Evolutionary conservation across 768 basidiomycete species (phyloP).

Genomic region (Gymnopilus dilepis): DNA sequence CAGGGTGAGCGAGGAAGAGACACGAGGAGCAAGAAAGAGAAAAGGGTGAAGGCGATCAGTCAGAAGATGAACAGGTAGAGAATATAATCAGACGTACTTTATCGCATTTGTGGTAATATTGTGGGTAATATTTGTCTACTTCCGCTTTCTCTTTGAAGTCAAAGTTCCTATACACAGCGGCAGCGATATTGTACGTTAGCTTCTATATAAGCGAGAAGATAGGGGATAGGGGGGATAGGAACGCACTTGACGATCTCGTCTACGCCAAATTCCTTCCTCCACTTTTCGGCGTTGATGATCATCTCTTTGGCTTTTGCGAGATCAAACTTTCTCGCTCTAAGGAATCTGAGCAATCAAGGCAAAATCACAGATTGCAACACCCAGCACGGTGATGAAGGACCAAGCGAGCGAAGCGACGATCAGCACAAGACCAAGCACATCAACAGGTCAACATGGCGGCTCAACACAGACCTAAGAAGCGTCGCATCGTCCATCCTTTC

Average conservation of each 20-base stretch:
- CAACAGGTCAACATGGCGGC: not conserved
- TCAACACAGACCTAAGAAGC: constrained; percentile 59
- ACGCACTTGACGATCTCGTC: constrained; percentile 74
- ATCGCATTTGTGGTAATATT: constrained; percentile 96
- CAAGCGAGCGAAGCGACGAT: not conserved
- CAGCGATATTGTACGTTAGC: too few relatives aligned
- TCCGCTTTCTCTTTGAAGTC: constrained; percentile 81
- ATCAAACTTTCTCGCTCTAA: constrained; percentile 94
- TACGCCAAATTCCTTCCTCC: constrained; percentile 86
- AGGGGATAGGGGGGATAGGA: not conserved
- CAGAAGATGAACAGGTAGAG: too few relatives aligned
- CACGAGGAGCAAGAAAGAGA: too few relatives aligned
- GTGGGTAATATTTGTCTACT: constrained; percentile 94
- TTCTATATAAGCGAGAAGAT: too few relatives aligned
- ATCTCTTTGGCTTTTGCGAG: constrained; percentile 81
- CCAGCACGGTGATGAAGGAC: too few relatives aligned
- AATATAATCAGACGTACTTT: constrained; percentile 74
- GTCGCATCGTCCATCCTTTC: constrained; percentile 74
- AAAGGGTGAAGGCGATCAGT: not conserved
- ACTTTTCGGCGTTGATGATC: constrained; percentile 82
- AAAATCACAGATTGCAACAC: too few relatives aligned
- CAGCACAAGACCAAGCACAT: not conserved
- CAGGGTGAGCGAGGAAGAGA: too few relatives aligned
- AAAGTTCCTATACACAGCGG: constrained; percentile 63
- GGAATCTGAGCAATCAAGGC: too few relatives aligned